Evolutionary conservation across 2,329 filamentous ascomycete genomes (phyloP).

Genomic region (Trichoderma arundinaceum): DNA sequence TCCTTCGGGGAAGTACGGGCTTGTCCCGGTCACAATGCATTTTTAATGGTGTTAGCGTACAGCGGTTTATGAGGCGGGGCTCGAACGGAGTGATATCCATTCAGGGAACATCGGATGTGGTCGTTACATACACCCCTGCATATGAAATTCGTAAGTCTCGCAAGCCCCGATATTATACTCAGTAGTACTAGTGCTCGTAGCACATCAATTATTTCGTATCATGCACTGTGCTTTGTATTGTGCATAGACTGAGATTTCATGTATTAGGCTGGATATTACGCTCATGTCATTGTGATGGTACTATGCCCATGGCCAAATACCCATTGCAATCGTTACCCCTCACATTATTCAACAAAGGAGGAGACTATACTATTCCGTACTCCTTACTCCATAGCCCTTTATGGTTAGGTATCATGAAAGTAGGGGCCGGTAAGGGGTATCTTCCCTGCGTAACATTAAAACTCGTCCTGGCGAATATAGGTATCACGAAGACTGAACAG

Average conservation of each 20-base stretch:
- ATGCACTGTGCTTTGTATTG: not conserved
- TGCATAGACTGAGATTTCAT: not conserved
- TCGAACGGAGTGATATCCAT: not conserved
- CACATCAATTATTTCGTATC: not conserved
- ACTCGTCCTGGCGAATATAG: no score
- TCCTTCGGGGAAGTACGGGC: constrained; percentile 6
- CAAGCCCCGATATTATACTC: not conserved
- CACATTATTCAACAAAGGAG: not conserved
- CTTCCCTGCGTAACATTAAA: no score
- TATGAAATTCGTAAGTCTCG: not conserved
- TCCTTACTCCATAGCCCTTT: not conserved
- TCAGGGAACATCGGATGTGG: not conserved
- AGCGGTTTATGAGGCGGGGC: not conserved
- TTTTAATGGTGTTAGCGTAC: not conserved
- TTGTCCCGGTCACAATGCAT: not conserved
- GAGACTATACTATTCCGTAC: no score
- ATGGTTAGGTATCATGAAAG: no score
- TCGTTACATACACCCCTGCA: not conserved
- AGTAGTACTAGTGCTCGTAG: not conserved
- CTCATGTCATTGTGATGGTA: not conserved
- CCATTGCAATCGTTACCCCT: not conserved
- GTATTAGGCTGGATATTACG: constrained; percentile 4
- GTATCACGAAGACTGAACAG: no score
- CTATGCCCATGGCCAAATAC: not conserved
- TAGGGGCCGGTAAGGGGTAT: no score